Conservation (phyloP, 1,139 yeast species). For the Candida tropicalis region DNA sequence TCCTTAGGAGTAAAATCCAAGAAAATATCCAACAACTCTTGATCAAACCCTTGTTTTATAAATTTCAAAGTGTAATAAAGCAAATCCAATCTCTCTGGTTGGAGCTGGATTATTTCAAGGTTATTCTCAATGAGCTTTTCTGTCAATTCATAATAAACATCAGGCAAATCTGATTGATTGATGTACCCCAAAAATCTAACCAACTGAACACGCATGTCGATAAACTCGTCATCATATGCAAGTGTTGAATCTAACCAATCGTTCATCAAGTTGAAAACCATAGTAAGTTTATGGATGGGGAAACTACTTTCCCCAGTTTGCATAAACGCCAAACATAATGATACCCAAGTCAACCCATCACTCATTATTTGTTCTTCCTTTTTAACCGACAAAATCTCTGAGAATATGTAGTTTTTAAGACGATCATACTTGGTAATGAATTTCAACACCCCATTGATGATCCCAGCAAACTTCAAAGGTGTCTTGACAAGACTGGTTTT, state of each 20-base stretch:
- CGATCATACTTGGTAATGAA: constrained; percentile 47
- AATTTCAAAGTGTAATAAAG: constrained; percentile 52
- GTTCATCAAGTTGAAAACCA: constrained; percentile 56
- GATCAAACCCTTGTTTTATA: constrained; percentile 23
- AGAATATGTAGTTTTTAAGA: constrained; percentile 61
- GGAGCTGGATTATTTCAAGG: constrained; percentile 45
- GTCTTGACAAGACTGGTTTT: constrained; percentile 33
- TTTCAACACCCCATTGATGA: constrained; percentile 40
- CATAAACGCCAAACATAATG: constrained; percentile 54
- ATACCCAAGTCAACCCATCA: constrained; percentile 49
- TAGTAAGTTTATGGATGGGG: constrained; percentile 59
- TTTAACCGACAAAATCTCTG: constrained; percentile 63
- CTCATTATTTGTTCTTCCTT: constrained; percentile 37
- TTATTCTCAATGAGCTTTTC: constrained; percentile 53
- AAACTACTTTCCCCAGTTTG: constrained; percentile 29
- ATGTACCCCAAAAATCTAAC: constrained; percentile 48
- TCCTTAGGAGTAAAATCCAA: constrained; percentile 9
- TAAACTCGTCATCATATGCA: constrained; percentile 60
- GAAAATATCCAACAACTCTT: constrained; percentile 45
- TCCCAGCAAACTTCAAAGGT: constrained; percentile 40
- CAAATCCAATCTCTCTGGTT: constrained; percentile 42
- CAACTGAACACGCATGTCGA: constrained; percentile 52
- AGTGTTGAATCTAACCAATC: constrained; percentile 64
- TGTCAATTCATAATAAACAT: constrained; percentile 37
- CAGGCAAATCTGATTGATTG: constrained; percentile 28